Conservation (phyloP, 2,329 filamentous ascomycete genomes). For the Lasiodiplodia theobromae region DNA sequence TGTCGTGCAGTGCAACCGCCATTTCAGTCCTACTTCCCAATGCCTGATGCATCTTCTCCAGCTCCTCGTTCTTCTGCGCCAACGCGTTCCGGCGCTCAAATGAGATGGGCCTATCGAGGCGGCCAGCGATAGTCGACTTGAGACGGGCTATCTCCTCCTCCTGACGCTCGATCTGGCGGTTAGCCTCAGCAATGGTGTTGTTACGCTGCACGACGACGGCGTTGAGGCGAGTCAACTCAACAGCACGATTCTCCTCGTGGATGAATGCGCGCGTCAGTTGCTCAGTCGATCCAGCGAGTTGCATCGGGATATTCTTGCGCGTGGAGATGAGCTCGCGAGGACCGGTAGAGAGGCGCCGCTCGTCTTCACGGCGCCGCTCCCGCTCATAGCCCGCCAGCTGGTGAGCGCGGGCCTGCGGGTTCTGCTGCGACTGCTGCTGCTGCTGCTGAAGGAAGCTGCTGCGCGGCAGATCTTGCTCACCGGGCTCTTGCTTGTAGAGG, state of each 20-base stretch:
- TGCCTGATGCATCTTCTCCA: slow-evolving; percentile 27
- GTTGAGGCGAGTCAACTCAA: slow-evolving; percentile 7
- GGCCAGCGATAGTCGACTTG: background rate
- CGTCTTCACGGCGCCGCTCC: background rate
- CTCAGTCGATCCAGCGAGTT: no score
- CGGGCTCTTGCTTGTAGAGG: no score
- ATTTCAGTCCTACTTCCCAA: background rate
- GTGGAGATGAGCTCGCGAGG: background rate
- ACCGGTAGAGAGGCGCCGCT: background rate
- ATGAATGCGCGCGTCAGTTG: background rate
- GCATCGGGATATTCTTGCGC: background rate
- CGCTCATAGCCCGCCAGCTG: background rate
- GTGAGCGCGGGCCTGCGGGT: background rate
- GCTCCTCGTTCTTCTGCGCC: slow-evolving; percentile 34
- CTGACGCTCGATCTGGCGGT: background rate
- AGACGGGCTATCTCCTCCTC: background rate
- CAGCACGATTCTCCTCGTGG: slow-evolving; percentile 2
- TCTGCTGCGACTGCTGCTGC: background rate
- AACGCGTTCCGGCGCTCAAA: slow-evolving; percentile 18
- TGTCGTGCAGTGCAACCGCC: slow-evolving; percentile 3
- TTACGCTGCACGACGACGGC: slow-evolving; percentile 10
- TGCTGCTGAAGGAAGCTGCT: background rate
- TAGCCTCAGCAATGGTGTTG: background rate
- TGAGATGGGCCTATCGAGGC: background rate
- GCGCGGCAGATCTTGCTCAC: background rate